Conservation (phyloP, 179 eudicot species). For the Pouteria campechiana region DNA sequence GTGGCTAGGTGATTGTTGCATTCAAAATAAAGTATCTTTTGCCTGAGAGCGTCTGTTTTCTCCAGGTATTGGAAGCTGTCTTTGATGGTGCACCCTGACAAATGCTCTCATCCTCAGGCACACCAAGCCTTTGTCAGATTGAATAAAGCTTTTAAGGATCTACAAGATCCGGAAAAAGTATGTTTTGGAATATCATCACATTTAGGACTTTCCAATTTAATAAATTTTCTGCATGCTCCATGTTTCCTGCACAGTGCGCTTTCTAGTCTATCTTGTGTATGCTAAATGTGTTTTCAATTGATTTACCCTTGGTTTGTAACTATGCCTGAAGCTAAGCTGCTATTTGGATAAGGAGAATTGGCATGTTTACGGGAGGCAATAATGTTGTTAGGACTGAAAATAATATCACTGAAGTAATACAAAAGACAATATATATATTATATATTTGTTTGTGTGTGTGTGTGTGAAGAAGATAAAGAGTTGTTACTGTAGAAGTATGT, state of each 20-base stretch:
- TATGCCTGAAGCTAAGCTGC: no score
- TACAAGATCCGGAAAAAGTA: conserved; percentile 92
- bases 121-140: conserved; percentile 81
- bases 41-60: conserved; percentile 1
- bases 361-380: no score
- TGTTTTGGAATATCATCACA: conserved; percentile 3
- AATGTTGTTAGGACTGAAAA: no score
- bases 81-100: conserved; percentile 96
- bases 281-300: no score
- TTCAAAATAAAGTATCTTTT: not conserved
- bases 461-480: no score
- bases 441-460: no score
- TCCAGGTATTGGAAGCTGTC: conserved; percentile 92
- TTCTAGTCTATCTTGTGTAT: not conserved
- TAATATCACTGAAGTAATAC: no score
- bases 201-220: not conserved
- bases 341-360: no score
- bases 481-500: no score
- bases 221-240: not conserved
- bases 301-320: no score
- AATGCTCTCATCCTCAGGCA: conserved; percentile 97
- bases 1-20: no score
- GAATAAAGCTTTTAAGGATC: conserved; percentile 88
- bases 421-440: no score
- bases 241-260: not conserved